These are phyloP conservation scores for Erysiphe pulchra DNA, from an alignment of 2,329 filamentous ascomycete genomes.

Conservation along the genomic window DNA sequence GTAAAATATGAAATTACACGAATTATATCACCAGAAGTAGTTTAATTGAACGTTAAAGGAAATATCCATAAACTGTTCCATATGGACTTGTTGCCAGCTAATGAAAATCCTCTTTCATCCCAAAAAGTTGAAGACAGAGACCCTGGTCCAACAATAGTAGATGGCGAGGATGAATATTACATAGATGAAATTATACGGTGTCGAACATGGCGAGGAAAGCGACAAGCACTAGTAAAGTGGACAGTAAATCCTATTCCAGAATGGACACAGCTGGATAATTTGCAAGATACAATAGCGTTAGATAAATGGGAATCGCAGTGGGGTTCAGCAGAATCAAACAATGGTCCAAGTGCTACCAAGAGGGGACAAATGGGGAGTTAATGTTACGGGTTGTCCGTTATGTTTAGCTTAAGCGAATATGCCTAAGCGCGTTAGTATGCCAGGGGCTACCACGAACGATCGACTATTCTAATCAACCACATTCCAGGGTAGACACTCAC, in stretches of 20 bases:
- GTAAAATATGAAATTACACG: background rate
- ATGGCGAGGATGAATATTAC: background rate
- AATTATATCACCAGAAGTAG: background rate
- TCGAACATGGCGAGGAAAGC: background rate
- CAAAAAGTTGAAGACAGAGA: background rate
- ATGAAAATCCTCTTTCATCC: background rate
- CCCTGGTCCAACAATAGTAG: background rate
- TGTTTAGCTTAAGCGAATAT: background rate
- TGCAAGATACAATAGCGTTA: too few species aligned
- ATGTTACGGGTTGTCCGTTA: background rate
- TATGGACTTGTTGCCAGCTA: background rate
- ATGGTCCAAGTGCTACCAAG: background rate
- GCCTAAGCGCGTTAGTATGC: too few species aligned
- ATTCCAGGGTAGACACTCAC: too few species aligned
- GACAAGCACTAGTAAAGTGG: background rate
- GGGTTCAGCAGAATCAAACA: background rate
- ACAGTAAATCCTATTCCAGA: background rate
- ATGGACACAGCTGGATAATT: background rate
- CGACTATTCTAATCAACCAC: too few species aligned
- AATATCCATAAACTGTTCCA: background rate
- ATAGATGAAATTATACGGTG: background rate
- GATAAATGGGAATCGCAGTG: background rate
- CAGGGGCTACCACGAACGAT: too few species aligned
- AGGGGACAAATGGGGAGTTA: background rate
- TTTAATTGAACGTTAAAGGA: background rate